Conservation (phyloP, 163 green algal species). For the Dunaliella salina region DNA sequence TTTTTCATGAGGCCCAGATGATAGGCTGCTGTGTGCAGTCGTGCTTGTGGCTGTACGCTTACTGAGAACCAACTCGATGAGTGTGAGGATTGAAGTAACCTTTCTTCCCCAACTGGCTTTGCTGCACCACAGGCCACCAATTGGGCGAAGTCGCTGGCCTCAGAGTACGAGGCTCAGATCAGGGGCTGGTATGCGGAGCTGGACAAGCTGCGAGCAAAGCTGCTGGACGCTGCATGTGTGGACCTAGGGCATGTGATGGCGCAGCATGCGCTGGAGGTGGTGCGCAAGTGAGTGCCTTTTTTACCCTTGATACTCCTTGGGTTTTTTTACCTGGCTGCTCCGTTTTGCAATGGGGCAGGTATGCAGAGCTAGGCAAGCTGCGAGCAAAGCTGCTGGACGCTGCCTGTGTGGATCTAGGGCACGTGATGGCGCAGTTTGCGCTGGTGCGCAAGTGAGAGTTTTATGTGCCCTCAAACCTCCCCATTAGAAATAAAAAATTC, state of each 20-base stretch:
- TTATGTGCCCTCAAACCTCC: no score
- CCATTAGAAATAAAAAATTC: no score
- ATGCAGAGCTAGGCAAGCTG: conserved; percentile 48
- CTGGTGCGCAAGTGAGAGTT: conserved; percentile 36
- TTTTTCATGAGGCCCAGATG: no score
- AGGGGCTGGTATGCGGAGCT: conserved; percentile 49
- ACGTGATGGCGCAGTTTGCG: conserved; percentile 45
- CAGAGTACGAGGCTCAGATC: conserved; percentile 48
- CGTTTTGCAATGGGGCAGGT: no score
- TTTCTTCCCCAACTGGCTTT: no score
- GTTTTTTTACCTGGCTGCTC: no score
- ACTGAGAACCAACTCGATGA: no score
- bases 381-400: conserved; percentile 40
- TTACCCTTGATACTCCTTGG: no score
- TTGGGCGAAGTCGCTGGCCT: conserved; percentile 46
- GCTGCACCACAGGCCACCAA: conserved; percentile 19
- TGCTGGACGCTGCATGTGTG: conserved; percentile 49
- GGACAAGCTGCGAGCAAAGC: conserved; percentile 37
- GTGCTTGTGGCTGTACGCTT: no score
- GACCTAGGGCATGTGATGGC: conserved; percentile 56
- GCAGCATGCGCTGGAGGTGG: conserved; percentile 46
- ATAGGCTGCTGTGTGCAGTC: no score
- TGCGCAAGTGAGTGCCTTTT: conserved; percentile 26
- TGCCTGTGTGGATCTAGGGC: conserved; percentile 55
- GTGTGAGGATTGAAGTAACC: no score